A percentile compares a stretch with the other conserved stretches of the same genome.
These are phyloP conservation scores for Fusarium solani-melongenae DNA, from an alignment of 2,329 filamentous ascomycete species.

Conservation along the genomic window DNA sequence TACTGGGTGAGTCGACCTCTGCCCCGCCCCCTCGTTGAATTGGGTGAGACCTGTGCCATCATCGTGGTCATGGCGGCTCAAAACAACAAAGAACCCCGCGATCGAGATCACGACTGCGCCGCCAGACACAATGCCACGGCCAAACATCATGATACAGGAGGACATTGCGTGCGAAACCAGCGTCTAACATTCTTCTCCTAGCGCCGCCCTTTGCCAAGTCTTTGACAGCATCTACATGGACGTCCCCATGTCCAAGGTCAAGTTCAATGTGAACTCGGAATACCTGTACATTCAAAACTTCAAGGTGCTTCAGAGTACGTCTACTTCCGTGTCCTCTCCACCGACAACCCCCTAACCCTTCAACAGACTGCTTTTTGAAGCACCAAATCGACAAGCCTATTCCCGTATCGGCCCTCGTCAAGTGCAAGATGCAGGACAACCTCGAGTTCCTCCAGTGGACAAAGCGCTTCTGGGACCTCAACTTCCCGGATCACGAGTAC, in stretches of 20 bases:
- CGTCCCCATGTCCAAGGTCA: slow-evolving; percentile 93
- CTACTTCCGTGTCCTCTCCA: background rate
- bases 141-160: background rate
- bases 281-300: slow-evolving; percentile 99
- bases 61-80: slow-evolving; percentile 19
- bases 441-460: slow-evolving; percentile 98
- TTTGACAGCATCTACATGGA: slow-evolving; percentile 99
- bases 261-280: slow-evolving; percentile 98
- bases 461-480: slow-evolving; percentile 97
- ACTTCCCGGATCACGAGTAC: slow-evolving; percentile 97
- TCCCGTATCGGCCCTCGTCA: slow-evolving; percentile 87
- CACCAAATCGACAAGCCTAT: slow-evolving; percentile 91
- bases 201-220: slow-evolving; percentile 94
- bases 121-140: background rate
- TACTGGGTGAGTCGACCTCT: slow-evolving; percentile 77
- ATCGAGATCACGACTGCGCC: slow-evolving; percentile 6
- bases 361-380: slow-evolving; percentile 80
- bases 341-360: slow-evolving; percentile 2
- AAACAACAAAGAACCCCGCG: slow-evolving; percentile 28
- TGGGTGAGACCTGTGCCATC: slow-evolving; percentile 33
- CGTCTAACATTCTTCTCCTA: slow-evolving; percentile 53
- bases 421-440: slow-evolving; percentile 99
- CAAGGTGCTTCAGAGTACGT: slow-evolving; percentile 93
- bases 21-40: slow-evolving; percentile 42
- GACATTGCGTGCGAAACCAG: background rate